Percentiles rank a stretch among this genome's conserved stretches.
These are phyloP conservation scores for Boletus vinaceobasis DNA, from an alignment of 768 basidiomycete species.

Conservation along the genomic window DNA sequence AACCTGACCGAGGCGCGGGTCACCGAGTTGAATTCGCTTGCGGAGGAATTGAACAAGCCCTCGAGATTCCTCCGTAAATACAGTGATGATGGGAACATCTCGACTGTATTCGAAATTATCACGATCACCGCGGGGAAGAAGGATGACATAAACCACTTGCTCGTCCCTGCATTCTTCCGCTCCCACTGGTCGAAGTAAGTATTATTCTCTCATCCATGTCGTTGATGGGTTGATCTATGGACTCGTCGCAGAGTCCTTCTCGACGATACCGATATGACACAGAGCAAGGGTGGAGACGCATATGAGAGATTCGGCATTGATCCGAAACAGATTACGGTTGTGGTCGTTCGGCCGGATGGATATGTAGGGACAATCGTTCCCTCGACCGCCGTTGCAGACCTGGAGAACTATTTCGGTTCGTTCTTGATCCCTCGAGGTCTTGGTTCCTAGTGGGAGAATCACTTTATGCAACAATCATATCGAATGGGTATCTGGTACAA, in stretches of 20 bases:
- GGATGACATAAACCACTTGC: constrained; percentile 31
- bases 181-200: constrained; percentile 44
- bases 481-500: constrained; percentile 21
- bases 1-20: constrained; percentile 19
- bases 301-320: constrained; percentile 37
- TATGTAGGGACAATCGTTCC: constrained; percentile 38
- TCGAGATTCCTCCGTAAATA: constrained; percentile 31
- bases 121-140: constrained; percentile 31
- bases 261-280: constrained; percentile 35
- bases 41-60: constrained; percentile 24
- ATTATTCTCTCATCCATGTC: not conserved
- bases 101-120: constrained; percentile 32
- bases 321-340: constrained; percentile 27
- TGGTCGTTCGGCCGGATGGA: constrained; percentile 40
- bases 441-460: not conserved
- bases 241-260: constrained; percentile 29
- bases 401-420: constrained; percentile 47
- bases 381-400: constrained; percentile 24
- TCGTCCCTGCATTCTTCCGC: constrained; percentile 34
- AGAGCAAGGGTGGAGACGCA: constrained; percentile 29
- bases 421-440: constrained; percentile 36
- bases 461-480: not conserved
- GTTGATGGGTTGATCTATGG: not conserved
- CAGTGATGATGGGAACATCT: constrained; percentile 13
- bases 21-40: constrained; percentile 23